Percentiles rank a stretch among this genome's conserved stretches.
Conservation (phyloP, 805 yeast genomes). For the Lipomyces yamadae region DNA sequence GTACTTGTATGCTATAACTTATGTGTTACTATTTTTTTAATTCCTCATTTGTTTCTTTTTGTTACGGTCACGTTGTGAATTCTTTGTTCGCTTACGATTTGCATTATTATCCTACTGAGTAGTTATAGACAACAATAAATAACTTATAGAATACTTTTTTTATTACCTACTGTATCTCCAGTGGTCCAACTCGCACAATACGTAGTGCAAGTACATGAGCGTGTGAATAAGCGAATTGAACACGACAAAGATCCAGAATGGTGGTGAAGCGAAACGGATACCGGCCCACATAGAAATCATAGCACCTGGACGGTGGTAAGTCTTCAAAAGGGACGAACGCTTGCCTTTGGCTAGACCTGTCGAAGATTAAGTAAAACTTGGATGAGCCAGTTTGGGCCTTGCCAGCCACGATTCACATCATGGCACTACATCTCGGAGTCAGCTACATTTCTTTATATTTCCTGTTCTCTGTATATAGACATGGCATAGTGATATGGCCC, state of each 20-base stretch:
- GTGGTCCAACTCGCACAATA: conserved; percentile 54
- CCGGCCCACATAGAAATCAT: conserved; percentile 85
- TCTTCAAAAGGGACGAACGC: conserved; percentile 68
- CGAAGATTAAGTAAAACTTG: conserved; percentile 73
- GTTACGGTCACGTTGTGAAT: neutral
- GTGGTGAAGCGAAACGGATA: conserved; percentile 68
- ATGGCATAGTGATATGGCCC: no score
- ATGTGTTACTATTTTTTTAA: neutral
- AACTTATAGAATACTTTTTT: neutral
- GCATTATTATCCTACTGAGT: neutral
- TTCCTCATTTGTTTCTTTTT: neutral
- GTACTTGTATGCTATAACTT: neutral
- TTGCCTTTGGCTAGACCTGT: conserved; percentile 70
- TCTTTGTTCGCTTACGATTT: neutral
- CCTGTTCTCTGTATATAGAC: no score
- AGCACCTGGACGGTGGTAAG: conserved; percentile 80
- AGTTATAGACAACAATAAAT: neutral
- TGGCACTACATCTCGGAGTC: neutral
- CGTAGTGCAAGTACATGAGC: conserved; percentile 73
- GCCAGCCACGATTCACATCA: neutral
- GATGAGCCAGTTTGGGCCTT: conserved; percentile 47
- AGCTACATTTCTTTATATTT: no score
- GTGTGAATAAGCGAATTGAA: conserved; percentile 80
- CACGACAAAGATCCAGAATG: conserved; percentile 79
- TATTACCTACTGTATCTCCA: neutral